Conservation (phyloP, 1,139 yeast genomes). For the Saccharomyces pastorianus region DNA sequence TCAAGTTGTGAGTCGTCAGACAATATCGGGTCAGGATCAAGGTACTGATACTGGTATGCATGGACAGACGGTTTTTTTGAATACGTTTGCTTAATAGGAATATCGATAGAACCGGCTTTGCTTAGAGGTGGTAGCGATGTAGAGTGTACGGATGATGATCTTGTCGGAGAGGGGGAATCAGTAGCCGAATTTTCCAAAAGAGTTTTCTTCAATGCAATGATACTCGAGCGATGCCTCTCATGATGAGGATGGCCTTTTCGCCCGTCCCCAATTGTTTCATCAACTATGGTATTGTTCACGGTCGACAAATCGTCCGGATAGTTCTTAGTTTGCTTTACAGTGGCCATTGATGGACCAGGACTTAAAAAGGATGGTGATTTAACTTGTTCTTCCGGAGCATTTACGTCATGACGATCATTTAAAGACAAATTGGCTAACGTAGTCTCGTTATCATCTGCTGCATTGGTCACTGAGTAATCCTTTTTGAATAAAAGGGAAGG, state of each 20-base stretch:
- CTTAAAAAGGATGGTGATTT: slow-evolving; percentile 11
- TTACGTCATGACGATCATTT: neutral
- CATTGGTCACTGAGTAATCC: slow-evolving; percentile 14
- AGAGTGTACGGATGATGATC: slow-evolving; percentile 7
- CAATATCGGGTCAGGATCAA: slow-evolving; percentile 1
- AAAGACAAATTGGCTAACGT: neutral
- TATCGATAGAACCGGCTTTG: slow-evolving; percentile 5
- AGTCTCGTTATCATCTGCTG: slow-evolving; percentile 1
- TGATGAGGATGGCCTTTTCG: neutral
- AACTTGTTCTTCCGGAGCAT: neutral
- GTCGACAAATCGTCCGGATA: neutral
- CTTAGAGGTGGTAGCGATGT: slow-evolving; percentile 2
- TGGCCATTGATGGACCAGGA: slow-evolving; percentile 24
- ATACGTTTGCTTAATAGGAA: neutral
- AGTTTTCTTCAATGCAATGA: slow-evolving; percentile 18
- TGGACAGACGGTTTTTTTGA: slow-evolving; percentile 5
- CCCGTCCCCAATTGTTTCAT: neutral
- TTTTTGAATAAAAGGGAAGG: slow-evolving; percentile 12
- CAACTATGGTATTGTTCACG: neutral
- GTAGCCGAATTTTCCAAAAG: slow-evolving; percentile 8
- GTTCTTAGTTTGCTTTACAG: slow-evolving; percentile 14
- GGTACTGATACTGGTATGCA: slow-evolving; percentile 11
- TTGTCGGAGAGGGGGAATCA: slow-evolving; percentile 6
- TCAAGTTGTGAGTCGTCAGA: neutral
- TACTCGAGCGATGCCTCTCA: slow-evolving; percentile 13